Evolutionary conservation across 2,329 filamentous ascomycete genomes (phyloP).

Genomic region (Alternaria triticina): DNA sequence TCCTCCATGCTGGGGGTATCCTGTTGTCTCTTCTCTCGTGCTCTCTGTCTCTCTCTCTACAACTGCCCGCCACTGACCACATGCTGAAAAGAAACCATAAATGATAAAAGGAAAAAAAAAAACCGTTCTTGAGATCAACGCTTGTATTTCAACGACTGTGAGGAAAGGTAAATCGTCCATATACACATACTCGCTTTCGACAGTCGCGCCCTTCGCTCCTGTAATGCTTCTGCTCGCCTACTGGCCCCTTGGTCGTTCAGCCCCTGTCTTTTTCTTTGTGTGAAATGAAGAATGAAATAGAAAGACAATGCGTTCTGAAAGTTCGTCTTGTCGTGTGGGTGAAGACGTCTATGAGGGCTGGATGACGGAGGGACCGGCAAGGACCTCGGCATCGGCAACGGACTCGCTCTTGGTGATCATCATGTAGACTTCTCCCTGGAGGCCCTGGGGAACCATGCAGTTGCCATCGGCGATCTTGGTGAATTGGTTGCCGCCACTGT

Average conservation of each 20-base stretch:
- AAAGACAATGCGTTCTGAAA: conserved; percentile 9
- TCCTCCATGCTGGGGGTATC: conserved; percentile 18
- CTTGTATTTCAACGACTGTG: conserved; percentile 47
- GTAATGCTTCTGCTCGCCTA: conserved; percentile 3
- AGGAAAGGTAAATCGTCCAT: conserved; percentile 34
- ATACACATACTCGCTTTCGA: conserved; percentile 26
- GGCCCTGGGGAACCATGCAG: conserved; percentile 67
- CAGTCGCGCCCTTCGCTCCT: conserved; percentile 11
- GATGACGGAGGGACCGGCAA: conserved; percentile 60
- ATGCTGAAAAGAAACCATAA: conserved; percentile 5
- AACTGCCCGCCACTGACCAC: not conserved
- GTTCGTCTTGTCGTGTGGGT: not conserved
- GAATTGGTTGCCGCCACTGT: conserved; percentile 56
- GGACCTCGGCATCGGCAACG: conserved; percentile 56
- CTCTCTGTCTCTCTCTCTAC: not conserved
- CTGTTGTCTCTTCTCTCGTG: conserved; percentile 6
- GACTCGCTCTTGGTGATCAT: conserved; percentile 63
- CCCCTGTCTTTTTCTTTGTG: not conserved
- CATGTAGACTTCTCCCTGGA: conserved; percentile 71
- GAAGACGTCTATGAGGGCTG: conserved; percentile 43
- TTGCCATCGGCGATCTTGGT: conserved; percentile 60
- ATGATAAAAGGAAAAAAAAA: not conserved
- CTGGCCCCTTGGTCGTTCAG: not conserved
- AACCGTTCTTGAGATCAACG: conserved; percentile 37
- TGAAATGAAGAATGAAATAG: conserved; percentile 6